Evolutionary conservation across 2,329 filamentous ascomycete genomes (phyloP), one percentile per base, ranked within the genome.

Genomic region (Stagonosporopsis chrysanthemi): DNA sequence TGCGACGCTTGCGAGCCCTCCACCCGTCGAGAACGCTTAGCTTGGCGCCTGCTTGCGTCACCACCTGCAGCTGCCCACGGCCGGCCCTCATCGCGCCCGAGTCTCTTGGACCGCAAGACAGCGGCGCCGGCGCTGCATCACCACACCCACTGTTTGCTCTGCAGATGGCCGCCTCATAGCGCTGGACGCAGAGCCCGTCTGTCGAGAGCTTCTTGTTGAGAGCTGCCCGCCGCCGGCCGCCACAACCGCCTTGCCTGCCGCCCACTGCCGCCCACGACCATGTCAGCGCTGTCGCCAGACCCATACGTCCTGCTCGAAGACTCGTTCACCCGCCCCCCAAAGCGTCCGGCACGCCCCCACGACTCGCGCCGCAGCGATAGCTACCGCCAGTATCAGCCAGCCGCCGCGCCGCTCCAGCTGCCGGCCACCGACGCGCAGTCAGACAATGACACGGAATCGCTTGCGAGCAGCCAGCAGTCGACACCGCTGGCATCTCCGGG

Each of bases 261-360:
- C 4, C 17, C 19, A 4, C 58, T 24, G 35, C 44, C 31, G 55
- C 51, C 49, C 44, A 29, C 53, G 23, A 63, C 40, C 58, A 75
- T 75, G 72, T 44, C 54, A 12, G 38, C 42, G 24, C 53, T 53
- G n/a, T 64, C 52, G 60, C 51, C 69, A 2, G 63, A 69, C 56
- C 56, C 68, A 38, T 71, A 72, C 63, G 60, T 66, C 26, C 55
- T 70, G 58, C 72, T 75, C 50, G 71, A 75, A 41, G 67, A 68
- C 23, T 70, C 73, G 17, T 74, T 74, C 63, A 52, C 65, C 36
- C 47, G 67, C 38, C 62, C 67, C 7, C 66, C 73, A 8, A 62
- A 66, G 28, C 58, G 70, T 15, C 68, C 62, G 57, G 57, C 71
- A 0, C 66, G 70, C 61, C 70, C 67, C 41, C 56, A 64, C 14